Evolutionary conservation across 345 rosid species (phyloP), one percentile per base, ranked within the genome.

Genomic region (Passiflora organensis): DNA sequence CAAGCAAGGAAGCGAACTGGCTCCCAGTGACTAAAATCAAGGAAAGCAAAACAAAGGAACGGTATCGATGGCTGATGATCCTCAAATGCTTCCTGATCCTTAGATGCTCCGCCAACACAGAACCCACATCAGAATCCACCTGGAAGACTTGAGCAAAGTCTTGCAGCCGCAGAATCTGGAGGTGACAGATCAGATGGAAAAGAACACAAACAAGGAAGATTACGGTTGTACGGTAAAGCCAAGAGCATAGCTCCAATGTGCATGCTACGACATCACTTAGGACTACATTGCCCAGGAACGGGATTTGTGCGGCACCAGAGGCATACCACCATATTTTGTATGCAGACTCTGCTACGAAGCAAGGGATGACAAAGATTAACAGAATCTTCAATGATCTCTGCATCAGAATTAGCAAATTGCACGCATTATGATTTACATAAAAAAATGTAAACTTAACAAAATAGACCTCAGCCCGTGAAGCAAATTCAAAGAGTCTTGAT

Each of bases 271-370:
- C 42, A 59, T 88, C 95, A 19, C 99, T 89, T 32, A 84, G 64
- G 80, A 78, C 54, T 22, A 81, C 90, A 18, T 82, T 84, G 25
- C 95, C 95, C 12, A 88, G 61, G 76, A 88, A 91, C 2, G 98
- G 98, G 54, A 86, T 91, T 58, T 80, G 84, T 41, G 96, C 84
- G 63, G 91, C 93, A 6, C 93, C 96, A 13, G 99, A 88, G 0
- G 94, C 89, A 51, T 91, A 88, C 98, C 96, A 88, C 99, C 99
- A 93, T 68, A 89, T 83, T 69, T 89, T 88, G 75, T 93, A 93
- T 13, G 89, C 82, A 21, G 75, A 69, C 68, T 86, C 94, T 10
- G 81, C 85, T 51, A 80, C 3, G 60, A 89, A 81, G 59, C 95
- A 88, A 15, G 96, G 95, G 5, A 83, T 60, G 32, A 80, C 95